Evolutionary conservation across 345 rosid species (phyloP), one percentile per base, ranked within the genome.

Genomic region (Diplotaxis tenuifolia): DNA sequence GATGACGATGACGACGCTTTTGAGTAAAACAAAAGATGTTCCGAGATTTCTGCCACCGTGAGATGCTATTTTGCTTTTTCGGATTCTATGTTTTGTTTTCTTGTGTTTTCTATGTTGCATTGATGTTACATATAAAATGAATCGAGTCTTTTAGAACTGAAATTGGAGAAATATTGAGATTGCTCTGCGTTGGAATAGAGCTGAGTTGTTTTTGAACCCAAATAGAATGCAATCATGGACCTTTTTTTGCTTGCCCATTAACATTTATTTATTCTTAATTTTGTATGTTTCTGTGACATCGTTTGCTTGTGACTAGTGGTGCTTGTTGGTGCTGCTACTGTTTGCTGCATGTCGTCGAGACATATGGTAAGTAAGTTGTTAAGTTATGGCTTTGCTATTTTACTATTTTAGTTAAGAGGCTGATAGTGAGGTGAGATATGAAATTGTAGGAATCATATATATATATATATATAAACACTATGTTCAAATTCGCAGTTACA

Each of bases 21-120:
- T 47, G 54, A 47, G 54, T 47, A 47, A 47, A 47, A 47, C 9
- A 16, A 47, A 29, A 47, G 9, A 47, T 65, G 93, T 47, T 47
- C 54, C 54, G 3, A 47, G 21, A 47, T 47, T 20, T 47, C 1
- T 47, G 52, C 19, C 4, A 2, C 49, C 49, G 2, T 42, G 49
- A 5, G 49, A 42, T 5, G 21, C 54, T 29, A 8, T 29, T 6
- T 5, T 47, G 54, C 21, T 18, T 47, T 15, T 18, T 7, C 54
- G 2, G 54, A 47, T 47, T 47, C 54, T 16, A 9, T 16, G 1
- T 8, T 47, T 16, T 47, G 32, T 42, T 14, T 34, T 12, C n/a
- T n/a, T n/a, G n/a, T 16, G 50, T 7, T 14, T 47, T 47, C 52
- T 45, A 45, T 45, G 52, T 45, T 47, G 54, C 54, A 21, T 16